Evolutionary conservation across 176 grass and related monocot species (phyloP).

Genomic region (Chloris gayana): DNA sequence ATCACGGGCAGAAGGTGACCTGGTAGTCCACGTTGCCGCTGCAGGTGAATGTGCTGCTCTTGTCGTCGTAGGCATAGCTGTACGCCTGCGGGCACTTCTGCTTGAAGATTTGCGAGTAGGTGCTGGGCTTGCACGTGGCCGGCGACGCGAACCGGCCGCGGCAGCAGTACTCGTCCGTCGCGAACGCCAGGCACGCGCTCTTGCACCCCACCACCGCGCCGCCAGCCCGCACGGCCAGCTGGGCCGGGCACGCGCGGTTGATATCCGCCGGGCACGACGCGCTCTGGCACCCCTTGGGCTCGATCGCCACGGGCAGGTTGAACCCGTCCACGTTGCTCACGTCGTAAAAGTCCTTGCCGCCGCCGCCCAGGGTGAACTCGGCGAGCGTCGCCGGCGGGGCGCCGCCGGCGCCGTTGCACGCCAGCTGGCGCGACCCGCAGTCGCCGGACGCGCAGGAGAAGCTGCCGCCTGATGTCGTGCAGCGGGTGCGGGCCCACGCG

Average conservation of each 20-base stretch:
- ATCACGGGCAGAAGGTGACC: slow-evolving; percentile 36
- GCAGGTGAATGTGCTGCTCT: slow-evolving; percentile 63
- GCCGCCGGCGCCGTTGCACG: slow-evolving; percentile 50
- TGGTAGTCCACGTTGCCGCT: slow-evolving; percentile 12
- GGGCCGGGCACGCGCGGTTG: slow-evolving; percentile 49
- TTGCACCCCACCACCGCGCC: slow-evolving; percentile 47
- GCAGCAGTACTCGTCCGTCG: slow-evolving; percentile 59
- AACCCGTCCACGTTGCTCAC: slow-evolving; percentile 72
- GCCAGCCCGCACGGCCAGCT: slow-evolving; percentile 28
- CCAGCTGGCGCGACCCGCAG: slow-evolving; percentile 46
- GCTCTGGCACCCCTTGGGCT: not conserved
- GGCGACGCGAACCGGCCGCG: slow-evolving; percentile 44
- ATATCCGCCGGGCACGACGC: slow-evolving; percentile 45
- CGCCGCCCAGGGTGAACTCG: slow-evolving; percentile 61
- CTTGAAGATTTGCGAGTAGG: slow-evolving; percentile 60
- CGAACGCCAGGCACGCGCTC: slow-evolving; percentile 73
- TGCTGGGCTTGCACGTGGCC: slow-evolving; percentile 38
- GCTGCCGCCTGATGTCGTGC: slow-evolving; percentile 22
- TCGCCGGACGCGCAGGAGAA: slow-evolving; percentile 65
- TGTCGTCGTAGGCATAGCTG: slow-evolving; percentile 66
- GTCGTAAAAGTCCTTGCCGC: slow-evolving; percentile 55
- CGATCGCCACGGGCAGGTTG: slow-evolving; percentile 56
- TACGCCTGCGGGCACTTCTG: slow-evolving; percentile 60
- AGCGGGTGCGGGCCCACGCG: slow-evolving; percentile 54
- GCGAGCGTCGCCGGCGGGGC: slow-evolving; percentile 47